Conservation (phyloP, 2,329 filamentous ascomycete genomes). For the Zymoseptoria brevis region DNA sequence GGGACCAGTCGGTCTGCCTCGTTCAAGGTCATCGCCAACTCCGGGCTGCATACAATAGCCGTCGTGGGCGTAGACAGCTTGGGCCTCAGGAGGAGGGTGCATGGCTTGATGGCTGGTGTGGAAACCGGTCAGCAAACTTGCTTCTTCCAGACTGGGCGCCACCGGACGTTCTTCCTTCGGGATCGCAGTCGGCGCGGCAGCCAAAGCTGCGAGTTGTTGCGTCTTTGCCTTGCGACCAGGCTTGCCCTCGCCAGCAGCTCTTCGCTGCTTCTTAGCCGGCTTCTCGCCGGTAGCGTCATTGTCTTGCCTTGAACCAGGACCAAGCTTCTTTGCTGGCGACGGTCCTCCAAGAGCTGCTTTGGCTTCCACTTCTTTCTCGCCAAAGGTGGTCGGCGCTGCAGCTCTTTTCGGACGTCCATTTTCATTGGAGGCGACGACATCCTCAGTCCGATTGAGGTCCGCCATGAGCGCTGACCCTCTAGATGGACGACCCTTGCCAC, state of each 20-base stretch:
- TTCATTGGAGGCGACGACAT: conserved; percentile 22
- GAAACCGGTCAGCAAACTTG: conserved; percentile 26
- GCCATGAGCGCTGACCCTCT: conserved; percentile 54
- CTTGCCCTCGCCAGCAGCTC: conserved; percentile 26
- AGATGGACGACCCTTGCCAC: conserved; percentile 38
- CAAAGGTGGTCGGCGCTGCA: conserved; percentile 64
- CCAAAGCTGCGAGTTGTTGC: conserved; percentile 31
- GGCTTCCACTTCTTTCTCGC: conserved; percentile 55
- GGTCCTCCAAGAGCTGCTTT: conserved; percentile 52
- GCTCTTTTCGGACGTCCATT: conserved; percentile 44
- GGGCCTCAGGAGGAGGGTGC: conserved; percentile 9
- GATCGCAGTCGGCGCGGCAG: conserved; percentile 23
- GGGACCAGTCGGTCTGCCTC: conserved; percentile 15
- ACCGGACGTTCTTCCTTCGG: conserved; percentile 27
- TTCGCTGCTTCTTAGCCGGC: conserved; percentile 25
- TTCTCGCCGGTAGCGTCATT: conserved; percentile 28
- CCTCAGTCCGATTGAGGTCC: conserved; percentile 47
- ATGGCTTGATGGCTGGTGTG: conserved; percentile 14
- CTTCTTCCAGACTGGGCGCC: conserved; percentile 26
- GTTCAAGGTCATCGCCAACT: conserved; percentile 18
- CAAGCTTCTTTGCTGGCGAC: conserved; percentile 39
- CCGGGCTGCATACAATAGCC: conserved; percentile 2
- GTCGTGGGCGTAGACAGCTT: conserved; percentile 19
- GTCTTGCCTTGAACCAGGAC: conserved; percentile 20
- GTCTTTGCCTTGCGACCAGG: conserved; percentile 35